These are phyloP conservation scores for Telopea speciosissima DNA, from an alignment of 177 flowering plant genomes.

Conservation along the genomic window DNA sequence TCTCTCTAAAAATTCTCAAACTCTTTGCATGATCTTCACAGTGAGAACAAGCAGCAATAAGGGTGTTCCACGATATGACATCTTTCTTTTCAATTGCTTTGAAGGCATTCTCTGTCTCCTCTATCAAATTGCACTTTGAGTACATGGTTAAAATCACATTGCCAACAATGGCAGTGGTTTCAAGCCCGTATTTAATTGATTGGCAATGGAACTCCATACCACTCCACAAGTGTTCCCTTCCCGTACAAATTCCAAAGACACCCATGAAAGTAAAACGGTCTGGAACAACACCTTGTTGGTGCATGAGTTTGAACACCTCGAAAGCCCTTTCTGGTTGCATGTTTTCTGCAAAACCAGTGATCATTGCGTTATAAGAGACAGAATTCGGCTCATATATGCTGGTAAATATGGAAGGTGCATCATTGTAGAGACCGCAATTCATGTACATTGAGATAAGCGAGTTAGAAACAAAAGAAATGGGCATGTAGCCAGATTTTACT, in stretches of 20 bases:
- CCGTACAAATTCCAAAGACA: constrained; percentile 33
- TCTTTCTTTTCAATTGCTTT: constrained; percentile 47
- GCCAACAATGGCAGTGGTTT: constrained; percentile 40
- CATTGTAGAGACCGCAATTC: constrained; percentile 38
- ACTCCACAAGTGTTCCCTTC: constrained; percentile 21
- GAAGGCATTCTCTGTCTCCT: constrained; percentile 46
- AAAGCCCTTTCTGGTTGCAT: constrained; percentile 32
- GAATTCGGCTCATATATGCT: constrained; percentile 20
- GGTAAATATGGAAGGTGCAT: constrained; percentile 38
- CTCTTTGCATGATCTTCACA: constrained; percentile 42
- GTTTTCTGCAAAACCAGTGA: constrained; percentile 56
- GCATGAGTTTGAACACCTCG: constrained; percentile 44
- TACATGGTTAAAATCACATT: constrained; percentile 64
- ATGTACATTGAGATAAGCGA: constrained; percentile 67
- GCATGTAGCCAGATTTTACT: constrained; percentile 34
- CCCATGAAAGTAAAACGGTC: constrained; percentile 59
- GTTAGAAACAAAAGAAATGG: constrained; percentile 50
- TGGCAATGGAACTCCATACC: constrained; percentile 50
- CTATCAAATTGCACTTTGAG: constrained; percentile 33
- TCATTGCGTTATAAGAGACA: constrained; percentile 54
- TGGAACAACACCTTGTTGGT: constrained; percentile 35
- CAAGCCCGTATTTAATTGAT: constrained; percentile 46
- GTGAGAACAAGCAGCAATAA: constrained; percentile 51
- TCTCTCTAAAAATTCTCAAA: constrained; percentile 38
- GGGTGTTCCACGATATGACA: constrained; percentile 67